Conservation (phyloP, 2,329 filamentous ascomycete genomes). For the Neobulgaria alba region DNA sequence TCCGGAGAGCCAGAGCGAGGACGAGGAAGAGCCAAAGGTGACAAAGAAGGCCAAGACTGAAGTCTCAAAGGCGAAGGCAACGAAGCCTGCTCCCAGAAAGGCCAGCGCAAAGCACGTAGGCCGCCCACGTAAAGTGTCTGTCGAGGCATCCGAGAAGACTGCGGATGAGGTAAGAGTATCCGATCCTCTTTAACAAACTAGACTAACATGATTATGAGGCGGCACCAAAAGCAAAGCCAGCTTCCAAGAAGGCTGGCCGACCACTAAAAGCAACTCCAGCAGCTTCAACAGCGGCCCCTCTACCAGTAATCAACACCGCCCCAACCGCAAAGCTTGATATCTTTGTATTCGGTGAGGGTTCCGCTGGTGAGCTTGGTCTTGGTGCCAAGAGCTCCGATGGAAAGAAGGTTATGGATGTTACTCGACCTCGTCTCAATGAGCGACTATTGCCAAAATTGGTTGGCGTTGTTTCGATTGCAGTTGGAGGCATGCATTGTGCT, state of each 20-base stretch:
- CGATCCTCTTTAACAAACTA: background rate
- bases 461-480: conserved; percentile 65
- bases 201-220: background rate
- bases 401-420: conserved; percentile 60
- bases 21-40: conserved; percentile 6
- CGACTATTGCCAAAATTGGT: conserved; percentile 46
- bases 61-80: conserved; percentile 14
- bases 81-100: background rate
- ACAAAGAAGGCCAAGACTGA: conserved; percentile 9
- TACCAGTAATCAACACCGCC: conserved; percentile 50
- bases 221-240: background rate
- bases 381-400: conserved; percentile 50
- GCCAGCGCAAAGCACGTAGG: conserved; percentile 8
- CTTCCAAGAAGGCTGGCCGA: conserved; percentile 7
- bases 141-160: conserved; percentile 1
- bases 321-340: conserved; percentile 60
- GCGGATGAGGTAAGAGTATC: background rate
- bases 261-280: conserved; percentile 9
- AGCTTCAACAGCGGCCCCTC: conserved; percentile 26
- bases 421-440: conserved; percentile 62
- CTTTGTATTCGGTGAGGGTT: conserved; percentile 73
- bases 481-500: conserved; percentile 74
- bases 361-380: conserved; percentile 74
- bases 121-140: background rate
- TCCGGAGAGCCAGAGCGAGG: conserved; percentile 9